Conservation (phyloP, 345 rosid genomes). For the Hypericum androsaemum region DNA sequence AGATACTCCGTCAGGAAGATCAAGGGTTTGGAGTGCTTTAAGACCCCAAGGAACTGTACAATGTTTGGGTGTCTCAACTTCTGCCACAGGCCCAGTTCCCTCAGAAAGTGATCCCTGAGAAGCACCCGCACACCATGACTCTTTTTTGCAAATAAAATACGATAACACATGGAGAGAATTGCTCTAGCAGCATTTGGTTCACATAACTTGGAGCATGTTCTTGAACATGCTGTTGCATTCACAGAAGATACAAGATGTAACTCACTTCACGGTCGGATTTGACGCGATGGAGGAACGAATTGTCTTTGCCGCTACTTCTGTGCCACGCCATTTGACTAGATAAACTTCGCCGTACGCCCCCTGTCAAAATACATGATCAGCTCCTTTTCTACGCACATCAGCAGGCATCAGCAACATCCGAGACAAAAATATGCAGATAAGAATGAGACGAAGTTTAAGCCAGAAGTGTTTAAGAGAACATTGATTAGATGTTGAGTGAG, state of each 20-base stretch:
- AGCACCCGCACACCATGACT: neutral
- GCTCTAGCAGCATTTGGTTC: too few species aligned
- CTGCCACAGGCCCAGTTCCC: conserved; percentile 56
- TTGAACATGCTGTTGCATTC: too few species aligned
- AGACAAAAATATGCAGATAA: too few species aligned
- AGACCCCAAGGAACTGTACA: conserved; percentile 62
- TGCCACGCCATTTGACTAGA: conserved; percentile 58
- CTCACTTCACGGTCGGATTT: conserved; percentile 51
- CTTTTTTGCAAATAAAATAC: too few species aligned
- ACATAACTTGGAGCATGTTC: too few species aligned
- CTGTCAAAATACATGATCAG: conserved; percentile 14
- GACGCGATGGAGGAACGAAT: conserved; percentile 57
- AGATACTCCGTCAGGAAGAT: conserved; percentile 60
- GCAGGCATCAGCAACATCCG: too few species aligned
- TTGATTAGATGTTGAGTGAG: neutral
- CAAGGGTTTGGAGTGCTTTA: conserved; percentile 43
- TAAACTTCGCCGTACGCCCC: conserved; percentile 59
- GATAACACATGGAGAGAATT: too few species aligned
- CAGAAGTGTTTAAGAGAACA: too few species aligned
- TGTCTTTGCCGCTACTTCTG: conserved; percentile 60
- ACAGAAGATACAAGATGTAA: neutral
- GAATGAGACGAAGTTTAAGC: too few species aligned
- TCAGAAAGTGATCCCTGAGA: conserved; percentile 37
- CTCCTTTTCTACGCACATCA: too few species aligned
- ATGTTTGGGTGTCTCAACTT: conserved; percentile 60